Evolutionary conservation across 352 stramenopile species (phyloP).

Genomic region (Pythium dissimile): DNA sequence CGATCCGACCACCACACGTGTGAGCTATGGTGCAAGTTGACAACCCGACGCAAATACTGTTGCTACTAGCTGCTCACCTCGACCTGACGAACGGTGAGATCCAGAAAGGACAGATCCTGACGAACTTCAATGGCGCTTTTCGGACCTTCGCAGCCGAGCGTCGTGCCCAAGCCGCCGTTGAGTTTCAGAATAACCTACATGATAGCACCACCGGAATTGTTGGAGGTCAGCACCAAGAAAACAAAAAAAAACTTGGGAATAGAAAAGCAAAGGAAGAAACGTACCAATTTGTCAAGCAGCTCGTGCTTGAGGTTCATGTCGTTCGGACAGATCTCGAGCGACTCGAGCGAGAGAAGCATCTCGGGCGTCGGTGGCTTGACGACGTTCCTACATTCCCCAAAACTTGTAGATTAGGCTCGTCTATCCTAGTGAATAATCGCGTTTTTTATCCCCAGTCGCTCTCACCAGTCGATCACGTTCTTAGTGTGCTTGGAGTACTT

Average conservation of each 20-base stretch:
- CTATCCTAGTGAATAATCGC: too few relatives aligned
- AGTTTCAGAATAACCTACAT: slow-evolving; percentile 95
- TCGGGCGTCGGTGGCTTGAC: slow-evolving; percentile 71
- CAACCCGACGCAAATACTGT: background rate
- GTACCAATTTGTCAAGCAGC: slow-evolving; percentile 94
- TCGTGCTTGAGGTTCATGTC: slow-evolving; percentile 92
- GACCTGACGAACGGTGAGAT: slow-evolving; percentile 98
- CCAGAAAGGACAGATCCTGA: slow-evolving; percentile 95
- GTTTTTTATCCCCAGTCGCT: background rate
- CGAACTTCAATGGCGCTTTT: slow-evolving; percentile 94
- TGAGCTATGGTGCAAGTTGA: background rate
- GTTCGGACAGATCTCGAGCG: slow-evolving; percentile 86
- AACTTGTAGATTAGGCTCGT: background rate
- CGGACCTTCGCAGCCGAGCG: slow-evolving; percentile 93
- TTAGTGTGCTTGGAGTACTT: slow-evolving; percentile 87
- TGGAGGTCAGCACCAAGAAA: background rate
- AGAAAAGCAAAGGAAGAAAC: background rate
- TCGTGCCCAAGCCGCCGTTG: slow-evolving; percentile 98
- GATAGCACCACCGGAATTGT: background rate
- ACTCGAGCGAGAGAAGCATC: slow-evolving; percentile 68
- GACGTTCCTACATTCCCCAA: slow-evolving; percentile 45
- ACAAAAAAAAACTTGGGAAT: background rate
- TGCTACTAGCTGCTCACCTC: slow-evolving; percentile 44
- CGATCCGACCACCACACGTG: background rate
- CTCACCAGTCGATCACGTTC: slow-evolving; percentile 76